Base-by-base conservation (phyloP, 2,329 filamentous ascomycete species). In the Alternaria dauci region DNA sequence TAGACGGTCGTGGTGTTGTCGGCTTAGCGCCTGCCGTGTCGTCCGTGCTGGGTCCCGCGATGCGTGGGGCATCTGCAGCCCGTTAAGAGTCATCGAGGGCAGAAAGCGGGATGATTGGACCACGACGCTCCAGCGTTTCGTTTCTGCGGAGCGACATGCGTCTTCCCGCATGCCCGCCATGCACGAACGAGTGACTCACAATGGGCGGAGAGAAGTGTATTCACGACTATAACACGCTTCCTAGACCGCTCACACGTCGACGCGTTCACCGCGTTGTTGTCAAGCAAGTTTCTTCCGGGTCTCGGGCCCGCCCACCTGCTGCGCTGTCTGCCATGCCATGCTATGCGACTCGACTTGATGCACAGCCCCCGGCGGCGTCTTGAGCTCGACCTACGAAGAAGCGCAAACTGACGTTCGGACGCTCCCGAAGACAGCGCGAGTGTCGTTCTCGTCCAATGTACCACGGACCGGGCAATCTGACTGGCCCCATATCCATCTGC, bases 191-290 rank as follows among this genome's bases (percentile, higher is more conserved):
- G 73, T 78, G 76, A 78, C 73, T 78, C 76, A 78, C 65, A 65
- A 62, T 68, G 63, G 73, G 69, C 73, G 69, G 70, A 55, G 67
- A 68, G 58, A 58, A 67, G 41, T 18, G 20, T 25, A 42, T 67
- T 73, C 76, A 68, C 76, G 75, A 76, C 75, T 75, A 78, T 76
- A 78, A 78, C 76, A 77, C 75, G 76, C 67, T 66, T 65, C 48
- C 61, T 43, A 70, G 58, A 64, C 58, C 71, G 58, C 70, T 68
- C 65, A 69, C 54, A 59, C 61, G 56, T 65, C 60, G 58, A 65
- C 74, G 73, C 73, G 74, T 73, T 57, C 42, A 71, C 66, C 75
- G 74, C 74, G 74, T 77, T 70, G 65, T 67, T 64, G 55, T 53
- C 55, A 51, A 51, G 46, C 34, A 46, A 56, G 52, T 28, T 43